A percentile compares a stretch with the other conserved stretches of the same genome.
Evolutionary conservation across 176 grass and related monocot genomes (phyloP).

Genomic region (Oryza glaberrima): DNA sequence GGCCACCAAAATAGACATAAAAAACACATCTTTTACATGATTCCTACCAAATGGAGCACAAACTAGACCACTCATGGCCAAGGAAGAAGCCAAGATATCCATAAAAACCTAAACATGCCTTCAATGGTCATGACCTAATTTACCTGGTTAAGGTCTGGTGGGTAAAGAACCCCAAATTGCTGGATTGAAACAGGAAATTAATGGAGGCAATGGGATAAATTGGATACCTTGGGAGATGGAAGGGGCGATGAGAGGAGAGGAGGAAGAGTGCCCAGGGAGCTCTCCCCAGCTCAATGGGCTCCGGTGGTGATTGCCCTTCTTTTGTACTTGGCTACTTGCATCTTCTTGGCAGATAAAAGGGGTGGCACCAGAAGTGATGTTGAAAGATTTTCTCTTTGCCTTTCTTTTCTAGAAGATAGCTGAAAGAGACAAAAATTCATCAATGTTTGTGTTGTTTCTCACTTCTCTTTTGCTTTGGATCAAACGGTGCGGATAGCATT

Average conservation of each 20-base stretch:
- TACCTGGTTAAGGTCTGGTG: not conserved
- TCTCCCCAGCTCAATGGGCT: conserved; percentile 14
- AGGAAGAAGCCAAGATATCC: not conserved
- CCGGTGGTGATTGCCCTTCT: conserved; percentile 30
- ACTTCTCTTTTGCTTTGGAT: not conserved
- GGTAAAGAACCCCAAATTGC: not conserved
- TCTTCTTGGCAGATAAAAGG: conserved; percentile 43
- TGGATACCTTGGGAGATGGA: conserved; percentile 41
- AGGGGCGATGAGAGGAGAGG: conserved; percentile 30
- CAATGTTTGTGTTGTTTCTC: not conserved
- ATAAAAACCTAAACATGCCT: not conserved
- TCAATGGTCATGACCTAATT: too few relatives aligned
- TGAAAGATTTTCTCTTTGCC: not conserved
- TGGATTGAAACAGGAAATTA: conserved; percentile 8
- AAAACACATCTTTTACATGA: conserved; percentile 6
- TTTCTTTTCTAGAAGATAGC: conserved; percentile 11
- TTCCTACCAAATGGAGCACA: not conserved
- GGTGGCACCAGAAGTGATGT: conserved; percentile 6
- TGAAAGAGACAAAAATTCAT: not conserved
- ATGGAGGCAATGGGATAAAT: not conserved
- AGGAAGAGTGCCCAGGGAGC: conserved; percentile 2
- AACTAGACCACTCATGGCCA: not conserved
- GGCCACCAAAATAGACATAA: not conserved
- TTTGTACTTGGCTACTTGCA: conserved; percentile 32
- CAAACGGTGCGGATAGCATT: too few relatives aligned